Evolutionary conservation across 495 filamentous ascomycete genomes (phyloP).

Genomic region (Daldinia grandis): DNA sequence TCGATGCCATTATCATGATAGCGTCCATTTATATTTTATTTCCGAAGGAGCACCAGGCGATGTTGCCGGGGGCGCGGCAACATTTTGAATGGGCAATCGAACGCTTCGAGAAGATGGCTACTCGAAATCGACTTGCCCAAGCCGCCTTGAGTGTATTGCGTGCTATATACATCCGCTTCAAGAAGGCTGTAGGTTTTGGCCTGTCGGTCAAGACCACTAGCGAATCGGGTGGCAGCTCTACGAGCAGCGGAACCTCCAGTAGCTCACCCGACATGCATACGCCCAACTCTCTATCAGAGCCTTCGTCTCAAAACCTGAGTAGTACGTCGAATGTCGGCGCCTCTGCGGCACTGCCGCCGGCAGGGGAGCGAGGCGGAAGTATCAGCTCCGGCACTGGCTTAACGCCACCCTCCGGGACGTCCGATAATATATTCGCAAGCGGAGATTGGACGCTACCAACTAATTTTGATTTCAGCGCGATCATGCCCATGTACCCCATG

Average conservation of each 20-base stretch:
- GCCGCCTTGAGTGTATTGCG: constrained; percentile 61
- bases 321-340: constrained; percentile 11
- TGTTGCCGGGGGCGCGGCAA: constrained; percentile 54
- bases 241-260: constrained; percentile 15
- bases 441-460: constrained; percentile 48
- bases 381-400: constrained; percentile 29
- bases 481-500: constrained; percentile 63
- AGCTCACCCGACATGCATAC: constrained; percentile 40
- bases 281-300: constrained; percentile 32
- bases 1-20: constrained; percentile 69
- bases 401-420: constrained; percentile 29
- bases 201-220: constrained; percentile 18
- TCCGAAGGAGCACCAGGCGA: constrained; percentile 55
- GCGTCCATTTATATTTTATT: constrained; percentile 66
- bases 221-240: constrained; percentile 20
- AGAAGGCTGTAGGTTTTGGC: constrained; percentile 50
- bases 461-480: constrained; percentile 56
- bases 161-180: constrained; percentile 56
- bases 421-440: constrained; percentile 31
- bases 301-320: constrained; percentile 29
- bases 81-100: constrained; percentile 64
- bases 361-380: constrained; percentile 27
- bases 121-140: constrained; percentile 60
- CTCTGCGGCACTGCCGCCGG: constrained; percentile 15
- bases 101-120: constrained; percentile 60